phyloP scores from a whole-genome alignment of 2,329 filamentous ascomycete species.

The Paraphaeosphaeria minitans region DNA sequence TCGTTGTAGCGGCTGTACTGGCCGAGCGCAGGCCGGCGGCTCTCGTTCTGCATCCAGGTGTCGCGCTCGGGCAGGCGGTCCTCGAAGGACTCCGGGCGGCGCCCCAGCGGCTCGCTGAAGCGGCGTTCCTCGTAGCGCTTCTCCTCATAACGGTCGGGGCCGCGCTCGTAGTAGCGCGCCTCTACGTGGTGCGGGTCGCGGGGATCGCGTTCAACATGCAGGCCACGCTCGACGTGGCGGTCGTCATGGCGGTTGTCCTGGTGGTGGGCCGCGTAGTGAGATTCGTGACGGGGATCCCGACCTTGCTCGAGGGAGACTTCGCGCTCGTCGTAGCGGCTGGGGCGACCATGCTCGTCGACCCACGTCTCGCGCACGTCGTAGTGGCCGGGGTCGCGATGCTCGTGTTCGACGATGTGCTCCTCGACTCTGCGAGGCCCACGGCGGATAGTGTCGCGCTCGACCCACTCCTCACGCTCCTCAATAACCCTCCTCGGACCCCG shows the following conservation, averaged over 20 bases:
- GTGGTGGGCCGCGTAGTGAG: conserved; percentile 15
- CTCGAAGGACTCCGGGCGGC: conserved; percentile 42
- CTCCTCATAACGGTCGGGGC: conserved; percentile 28
- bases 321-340: conserved; percentile 33
- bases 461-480: conserved; percentile 28
- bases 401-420: conserved; percentile 21
- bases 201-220: conserved; percentile 27
- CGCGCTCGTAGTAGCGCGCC: conserved; percentile 27
- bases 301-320: conserved; percentile 36
- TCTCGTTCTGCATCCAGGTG: conserved; percentile 39
- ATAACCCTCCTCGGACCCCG: conserved; percentile 23
- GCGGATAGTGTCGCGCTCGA: conserved; percentile 21
- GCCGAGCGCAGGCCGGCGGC: conserved; percentile 19
- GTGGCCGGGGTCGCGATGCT: conserved; percentile 24
- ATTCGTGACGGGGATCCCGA: conserved; percentile 14
- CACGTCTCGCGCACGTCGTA: conserved; percentile 27
- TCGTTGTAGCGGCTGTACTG: conserved; percentile 29
- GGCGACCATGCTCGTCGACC: conserved; percentile 27
- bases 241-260: conserved; percentile 19
- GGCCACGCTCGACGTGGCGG: conserved; percentile 14
- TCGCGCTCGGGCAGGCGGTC: conserved; percentile 45
- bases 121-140: conserved; percentile 34
- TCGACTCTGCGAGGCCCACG: conserved; percentile 21
- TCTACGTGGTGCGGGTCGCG: conserved; percentile 29
- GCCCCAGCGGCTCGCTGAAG: conserved; percentile 29